A percentile compares a stretch with the other conserved stretches of the same genome.
phyloP scores from a whole-genome alignment of 306 rosid species.

The Cicer judaicum region DNA sequence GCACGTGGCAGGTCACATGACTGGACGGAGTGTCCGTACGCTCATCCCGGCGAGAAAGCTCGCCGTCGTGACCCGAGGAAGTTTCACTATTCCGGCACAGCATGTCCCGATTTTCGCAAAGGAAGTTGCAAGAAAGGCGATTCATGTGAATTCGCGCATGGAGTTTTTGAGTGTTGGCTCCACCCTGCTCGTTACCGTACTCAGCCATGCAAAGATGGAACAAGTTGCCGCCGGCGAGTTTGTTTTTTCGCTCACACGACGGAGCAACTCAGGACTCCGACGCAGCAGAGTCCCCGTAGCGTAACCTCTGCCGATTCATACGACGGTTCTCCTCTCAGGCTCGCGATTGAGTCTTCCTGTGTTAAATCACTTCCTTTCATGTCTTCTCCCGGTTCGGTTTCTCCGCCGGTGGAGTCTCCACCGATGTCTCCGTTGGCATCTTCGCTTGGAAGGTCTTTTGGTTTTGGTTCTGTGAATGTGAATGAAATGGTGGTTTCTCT shows the following conservation, averaged over 20 bases:
- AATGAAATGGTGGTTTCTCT: conserved; percentile 69
- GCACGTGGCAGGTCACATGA: conserved; percentile 93
- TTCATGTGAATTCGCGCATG: conserved; percentile 85
- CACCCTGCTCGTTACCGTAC: conserved; percentile 93
- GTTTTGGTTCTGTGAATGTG: conserved; percentile 54
- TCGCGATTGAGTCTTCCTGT: conserved; percentile 51
- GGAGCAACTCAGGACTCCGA: conserved; percentile 81
- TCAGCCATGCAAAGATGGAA: conserved; percentile 94
- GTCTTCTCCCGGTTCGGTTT: conserved; percentile 54
- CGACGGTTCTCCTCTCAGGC: conserved; percentile 75
- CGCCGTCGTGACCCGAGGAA: conserved; percentile 91
- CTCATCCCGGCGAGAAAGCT: conserved; percentile 97
- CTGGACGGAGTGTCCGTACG: conserved; percentile 98
- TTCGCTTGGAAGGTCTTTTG: conserved; percentile 61
- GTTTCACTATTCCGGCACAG: conserved; percentile 80
- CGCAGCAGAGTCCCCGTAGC: conserved; percentile 71
- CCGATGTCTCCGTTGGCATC: conserved; percentile 73
- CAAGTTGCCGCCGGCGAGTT: conserved; percentile 73
- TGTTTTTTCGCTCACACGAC: conserved; percentile 95
- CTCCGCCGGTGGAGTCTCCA: conserved; percentile 74
- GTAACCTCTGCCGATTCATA: conserved; percentile 56
- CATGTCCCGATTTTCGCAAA: conserved; percentile 90
- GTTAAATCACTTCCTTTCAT: conserved; percentile 49
- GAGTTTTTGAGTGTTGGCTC: conserved; percentile 97
- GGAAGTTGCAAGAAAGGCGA: conserved; percentile 88